Evolutionary conservation across 306 rosid species (phyloP), one percentile per base, ranked within the genome.

Genomic region (Corylus avellana): DNA sequence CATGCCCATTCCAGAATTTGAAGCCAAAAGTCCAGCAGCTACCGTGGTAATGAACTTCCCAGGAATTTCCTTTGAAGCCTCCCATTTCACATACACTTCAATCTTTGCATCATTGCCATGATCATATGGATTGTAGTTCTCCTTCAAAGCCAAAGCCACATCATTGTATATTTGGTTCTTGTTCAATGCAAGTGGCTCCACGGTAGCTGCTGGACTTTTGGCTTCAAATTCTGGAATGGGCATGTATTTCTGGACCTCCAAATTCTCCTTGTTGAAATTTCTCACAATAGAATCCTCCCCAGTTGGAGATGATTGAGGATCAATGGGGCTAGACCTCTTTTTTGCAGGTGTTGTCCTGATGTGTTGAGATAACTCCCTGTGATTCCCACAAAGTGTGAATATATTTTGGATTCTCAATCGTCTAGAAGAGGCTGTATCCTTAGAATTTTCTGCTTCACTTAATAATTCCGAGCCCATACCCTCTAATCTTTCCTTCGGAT

Each of bases 311-410:
- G 61, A 29, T 59, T 73, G 80, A 72, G 80, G 67, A 79, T 79
- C 88, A 46, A 11, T 51, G 12, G 61, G 49, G 64, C 72, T 83
- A 63, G 81, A 64, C 64, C 54, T 75, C 85, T 79, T 87, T 76
- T 86, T 87, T 7, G 86, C 68, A 20, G 91, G 84, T 8, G 79
- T 25, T 53, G 88, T 82, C 79, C 78, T 75, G 70, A 81, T 75
- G 56, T 84, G 84, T 44, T 90, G 97, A 3, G 96, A 88, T 25
- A 96, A 90, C 79, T 93, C 97, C 82, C 98, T 93, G 37, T 93
- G 88, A 82, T 91, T 93, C 50, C 99, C 99, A 84, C 99, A 96
- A 20, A 96, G 94, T 58, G 99, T 88, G 77, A 96, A 96, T 79
- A 96, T 96, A 50, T 89, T 96, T 54, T 91, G 94, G 55, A 96